Conservation (phyloP, 768 basidiomycete genomes). For the Tricholoma hemisulphureum region DNA sequence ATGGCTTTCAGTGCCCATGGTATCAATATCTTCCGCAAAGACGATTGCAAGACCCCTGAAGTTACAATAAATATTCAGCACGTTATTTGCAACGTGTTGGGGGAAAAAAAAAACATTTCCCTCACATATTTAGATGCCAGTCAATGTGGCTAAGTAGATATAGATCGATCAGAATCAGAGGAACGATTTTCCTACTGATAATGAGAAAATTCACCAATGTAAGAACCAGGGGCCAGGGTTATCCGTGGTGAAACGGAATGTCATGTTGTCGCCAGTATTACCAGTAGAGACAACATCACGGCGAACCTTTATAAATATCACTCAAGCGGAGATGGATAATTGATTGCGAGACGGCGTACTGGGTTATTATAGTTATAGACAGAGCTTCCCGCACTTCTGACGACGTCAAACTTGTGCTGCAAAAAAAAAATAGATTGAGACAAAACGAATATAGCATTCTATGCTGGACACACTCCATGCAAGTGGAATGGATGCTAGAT, state of each 20-base stretch:
- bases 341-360: constrained; percentile 7
- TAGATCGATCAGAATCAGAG: not conserved
- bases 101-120: too few relatives aligned
- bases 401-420: constrained; percentile 39
- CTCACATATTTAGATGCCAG: constrained; percentile 46
- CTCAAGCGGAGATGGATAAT: not conserved
- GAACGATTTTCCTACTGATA: not conserved
- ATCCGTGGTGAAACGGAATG: constrained; percentile 50
- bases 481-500: constrained; percentile 28
- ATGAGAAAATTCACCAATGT: constrained; percentile 37
- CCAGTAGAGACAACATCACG: constrained; percentile 38
- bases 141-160: constrained; percentile 44
- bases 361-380: constrained; percentile 47
- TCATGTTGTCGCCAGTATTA: constrained; percentile 33
- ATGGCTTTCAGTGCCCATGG: not conserved
- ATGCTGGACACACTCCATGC: constrained; percentile 21
- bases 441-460: not conserved
- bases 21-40: constrained; percentile 36
- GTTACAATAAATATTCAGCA: not conserved
- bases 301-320: constrained; percentile 12
- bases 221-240: constrained; percentile 53
- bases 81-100: too few relatives aligned
- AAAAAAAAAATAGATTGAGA: not conserved
- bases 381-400: constrained; percentile 33
- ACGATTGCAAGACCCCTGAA: constrained; percentile 41